Evolutionary conservation across 495 filamentous ascomycete genomes (phyloP).

Genomic region (Neurospora sp.): DNA sequence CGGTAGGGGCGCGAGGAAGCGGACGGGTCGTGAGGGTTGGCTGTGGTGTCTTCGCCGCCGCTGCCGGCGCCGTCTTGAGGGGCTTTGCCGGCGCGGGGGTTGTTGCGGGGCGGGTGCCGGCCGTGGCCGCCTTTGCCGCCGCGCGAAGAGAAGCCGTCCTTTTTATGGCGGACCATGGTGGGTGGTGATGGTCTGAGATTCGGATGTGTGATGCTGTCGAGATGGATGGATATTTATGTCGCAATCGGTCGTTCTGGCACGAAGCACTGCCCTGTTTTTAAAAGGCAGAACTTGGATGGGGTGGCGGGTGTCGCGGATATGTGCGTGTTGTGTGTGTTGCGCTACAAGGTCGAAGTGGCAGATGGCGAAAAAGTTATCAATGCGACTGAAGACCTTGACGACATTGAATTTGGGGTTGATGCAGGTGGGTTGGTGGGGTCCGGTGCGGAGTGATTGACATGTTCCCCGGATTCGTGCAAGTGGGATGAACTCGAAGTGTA

Average conservation of each 20-base stretch:
- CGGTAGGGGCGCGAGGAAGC: constrained; percentile 33
- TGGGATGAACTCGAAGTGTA: not conserved
- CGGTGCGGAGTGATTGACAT: not conserved
- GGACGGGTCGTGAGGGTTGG: constrained; percentile 7
- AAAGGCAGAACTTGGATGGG: not conserved
- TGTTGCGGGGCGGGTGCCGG: constrained; percentile 26
- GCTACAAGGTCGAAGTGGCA: not conserved
- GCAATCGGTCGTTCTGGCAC: not conserved
- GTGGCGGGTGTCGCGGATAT: not conserved
- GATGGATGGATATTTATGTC: not conserved
- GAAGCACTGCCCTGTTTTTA: not conserved
- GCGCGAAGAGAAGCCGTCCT: constrained; percentile 63
- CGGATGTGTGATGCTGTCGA: not conserved
- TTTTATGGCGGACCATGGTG: constrained; percentile 86
- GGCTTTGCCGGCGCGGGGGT: constrained; percentile 5
- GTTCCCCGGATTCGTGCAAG: constrained; percentile 7
- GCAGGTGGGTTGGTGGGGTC: constrained; percentile 4
- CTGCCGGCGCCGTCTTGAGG: constrained; percentile 21
- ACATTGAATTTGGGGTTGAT: not conserved
- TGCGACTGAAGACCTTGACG: not conserved
- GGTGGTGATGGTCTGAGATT: not conserved
- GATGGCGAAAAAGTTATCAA: not conserved
- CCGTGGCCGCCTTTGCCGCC: constrained; percentile 52
- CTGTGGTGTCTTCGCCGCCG: constrained; percentile 18
- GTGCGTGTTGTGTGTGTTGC: not conserved